These are phyloP conservation scores for Paecilomyces variotii DNA, from an alignment of 2,329 filamentous ascomycete genomes.

Conservation along the genomic window DNA sequence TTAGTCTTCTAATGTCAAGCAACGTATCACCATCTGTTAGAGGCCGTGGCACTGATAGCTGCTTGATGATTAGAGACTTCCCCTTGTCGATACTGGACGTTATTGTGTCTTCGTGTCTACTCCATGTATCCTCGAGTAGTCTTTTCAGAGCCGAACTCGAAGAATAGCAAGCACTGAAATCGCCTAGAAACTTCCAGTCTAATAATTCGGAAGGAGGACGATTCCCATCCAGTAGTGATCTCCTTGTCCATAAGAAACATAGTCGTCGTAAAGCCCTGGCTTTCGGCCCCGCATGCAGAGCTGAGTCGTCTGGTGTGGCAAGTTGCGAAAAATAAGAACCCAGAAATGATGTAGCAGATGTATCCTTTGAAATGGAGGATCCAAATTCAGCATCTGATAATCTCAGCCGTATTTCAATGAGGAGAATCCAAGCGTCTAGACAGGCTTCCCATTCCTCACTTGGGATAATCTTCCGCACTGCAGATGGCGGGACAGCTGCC, in stretches of 20 bases:
- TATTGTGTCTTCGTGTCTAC: constrained; percentile 23
- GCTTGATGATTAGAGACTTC: constrained; percentile 25
- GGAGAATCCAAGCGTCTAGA: constrained; percentile 65
- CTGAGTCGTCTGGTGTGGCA: constrained; percentile 26
- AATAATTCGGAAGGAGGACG: constrained; percentile 44
- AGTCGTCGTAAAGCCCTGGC: constrained; percentile 50
- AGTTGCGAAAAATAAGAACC: constrained; percentile 56
- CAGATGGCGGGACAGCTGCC: constrained; percentile 65
- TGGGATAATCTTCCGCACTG: constrained; percentile 58
- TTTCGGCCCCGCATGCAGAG: constrained; percentile 26
- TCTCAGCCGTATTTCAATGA: constrained; percentile 58
- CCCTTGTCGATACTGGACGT: constrained; percentile 28
- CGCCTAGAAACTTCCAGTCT: constrained; percentile 60
- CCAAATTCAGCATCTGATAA: constrained; percentile 51
- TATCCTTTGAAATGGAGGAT: constrained; percentile 45
- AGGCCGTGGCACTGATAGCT: constrained; percentile 14
- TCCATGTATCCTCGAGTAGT: constrained; percentile 46
- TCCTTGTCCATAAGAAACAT: constrained; percentile 56
- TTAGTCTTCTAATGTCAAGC: constrained; percentile 27
- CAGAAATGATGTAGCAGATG: constrained; percentile 57
- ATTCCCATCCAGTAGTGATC: constrained; percentile 44
- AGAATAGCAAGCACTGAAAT: constrained; percentile 59
- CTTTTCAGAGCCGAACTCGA: constrained; percentile 50
- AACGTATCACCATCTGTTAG: constrained; percentile 10
- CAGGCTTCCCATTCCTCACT: constrained; percentile 69